Conservation (phyloP, 2,329 filamentous ascomycete species). For the Rutstroemia sydowiana region DNA sequence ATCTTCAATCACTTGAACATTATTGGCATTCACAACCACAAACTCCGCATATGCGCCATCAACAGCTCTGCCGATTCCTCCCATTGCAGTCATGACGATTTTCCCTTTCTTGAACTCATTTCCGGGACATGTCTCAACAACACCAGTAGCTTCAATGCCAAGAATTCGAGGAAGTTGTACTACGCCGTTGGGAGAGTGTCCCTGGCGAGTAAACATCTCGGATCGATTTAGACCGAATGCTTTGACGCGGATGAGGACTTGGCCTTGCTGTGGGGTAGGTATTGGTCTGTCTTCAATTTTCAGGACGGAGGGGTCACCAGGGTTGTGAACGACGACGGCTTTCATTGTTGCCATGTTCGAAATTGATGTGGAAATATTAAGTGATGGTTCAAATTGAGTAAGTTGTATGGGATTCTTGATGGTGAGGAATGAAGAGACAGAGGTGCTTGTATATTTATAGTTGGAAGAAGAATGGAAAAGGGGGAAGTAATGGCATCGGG, state of each 20-base stretch:
- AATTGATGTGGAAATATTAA: not conserved
- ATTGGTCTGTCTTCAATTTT: constrained; percentile 15
- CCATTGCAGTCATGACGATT: constrained; percentile 41
- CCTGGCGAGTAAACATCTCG: constrained; percentile 49
- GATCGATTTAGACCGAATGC: constrained; percentile 80
- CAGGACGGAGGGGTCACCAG: constrained; percentile 18
- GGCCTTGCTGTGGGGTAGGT: constrained; percentile 38
- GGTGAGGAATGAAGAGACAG: too few relatives aligned
- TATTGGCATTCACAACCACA: constrained; percentile 35
- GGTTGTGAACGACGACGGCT: constrained; percentile 16
- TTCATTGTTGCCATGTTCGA: constrained; percentile 16
- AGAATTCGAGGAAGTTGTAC: constrained; percentile 18
- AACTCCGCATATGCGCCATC: constrained; percentile 45
- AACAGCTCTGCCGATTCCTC: constrained; percentile 39
- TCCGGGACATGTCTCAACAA: constrained; percentile 16
- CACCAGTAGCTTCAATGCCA: constrained; percentile 20
- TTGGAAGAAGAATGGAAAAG: not conserved
- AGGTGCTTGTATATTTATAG: too few relatives aligned
- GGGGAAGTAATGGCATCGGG: too few relatives aligned
- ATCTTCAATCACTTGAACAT: constrained; percentile 34
- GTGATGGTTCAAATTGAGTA: too few relatives aligned
- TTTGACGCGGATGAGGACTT: constrained; percentile 72
- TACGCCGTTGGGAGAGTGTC: constrained; percentile 12
- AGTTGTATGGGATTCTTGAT: too few relatives aligned
- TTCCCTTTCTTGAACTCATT: constrained; percentile 33